Evolutionary conservation across 257 asterid species (phyloP), one percentile per base, ranked within the genome.

Genomic region (Scutellaria minor): DNA sequence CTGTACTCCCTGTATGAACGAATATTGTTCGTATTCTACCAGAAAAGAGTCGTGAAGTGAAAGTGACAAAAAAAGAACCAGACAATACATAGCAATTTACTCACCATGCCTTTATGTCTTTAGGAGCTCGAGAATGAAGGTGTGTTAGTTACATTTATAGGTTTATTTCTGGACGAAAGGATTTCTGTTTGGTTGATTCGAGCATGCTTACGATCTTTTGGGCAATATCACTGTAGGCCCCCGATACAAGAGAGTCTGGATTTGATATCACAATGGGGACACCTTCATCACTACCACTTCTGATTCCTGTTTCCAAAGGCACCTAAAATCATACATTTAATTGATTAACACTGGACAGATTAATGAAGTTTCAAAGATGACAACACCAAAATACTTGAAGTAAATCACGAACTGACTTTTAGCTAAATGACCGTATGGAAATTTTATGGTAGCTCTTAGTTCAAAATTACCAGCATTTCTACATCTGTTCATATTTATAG

Each of bases 251-350:
- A 56, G 90, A 87, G 77, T 87, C 89, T 5, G 98, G 97, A 54
- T 85, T 55, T 37, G 99, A 94, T 82, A 89, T 79, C 58, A 89
- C 98, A 6, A 94, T 58, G 6, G 99, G 99, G 73, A 91, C 86
- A 42, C 99, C 99, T 68, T 89, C 98, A 76, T 94, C 99, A 10
- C 86, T 88, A 71, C 96, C 91, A 41, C 87, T 84, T 82, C 97
- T 81, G 87, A 94, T 85, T 64, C 90, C 96, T 46, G 81, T 86
- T 78, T 89, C 97, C 75, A 94, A 45, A 58, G 99, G 99, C 59
- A 91, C 82, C 98, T 93, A 60, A 6, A 60, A 68, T 22, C 37
- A 47, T 45, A 55, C n/a, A 68, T 68, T 14, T 47, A 64, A 56
- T 7, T 7, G 52, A 47, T 14, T 12, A 68, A 45, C 24, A 75